Percentiles rank a stretch among this genome's conserved stretches.
Conservation (phyloP, 2,329 filamentous ascomycete genomes). For the Claviceps purpurea region DNA sequence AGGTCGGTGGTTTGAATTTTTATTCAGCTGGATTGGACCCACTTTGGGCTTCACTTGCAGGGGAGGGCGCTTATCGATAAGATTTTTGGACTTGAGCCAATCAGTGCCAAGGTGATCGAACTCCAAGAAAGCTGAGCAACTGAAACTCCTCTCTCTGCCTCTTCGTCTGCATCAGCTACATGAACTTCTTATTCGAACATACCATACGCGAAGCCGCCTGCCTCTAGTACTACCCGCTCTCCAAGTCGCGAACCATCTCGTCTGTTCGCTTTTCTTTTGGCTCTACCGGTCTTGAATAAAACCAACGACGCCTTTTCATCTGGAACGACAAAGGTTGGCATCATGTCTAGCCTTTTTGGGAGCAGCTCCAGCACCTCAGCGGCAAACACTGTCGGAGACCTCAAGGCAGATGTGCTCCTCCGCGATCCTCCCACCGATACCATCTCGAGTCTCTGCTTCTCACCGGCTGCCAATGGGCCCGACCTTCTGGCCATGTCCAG, state of each 20-base stretch:
- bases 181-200: not conserved
- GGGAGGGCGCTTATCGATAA: not conserved
- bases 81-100: slow-evolving; percentile 1
- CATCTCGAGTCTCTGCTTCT: slow-evolving; percentile 79
- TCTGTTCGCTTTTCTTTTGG: not conserved
- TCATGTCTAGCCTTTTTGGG: slow-evolving; percentile 54
- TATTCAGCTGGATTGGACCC: slow-evolving; percentile 12
- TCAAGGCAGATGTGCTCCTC: slow-evolving; percentile 76
- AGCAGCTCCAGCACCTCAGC: slow-evolving; percentile 37
- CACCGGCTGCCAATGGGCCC: slow-evolving; percentile 38
- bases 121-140: not conserved
- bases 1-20: slow-evolving; percentile 11
- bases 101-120: not conserved
- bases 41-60: slow-evolving; percentile 3
- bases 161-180: not conserved
- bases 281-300: not conserved
- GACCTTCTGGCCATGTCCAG: slow-evolving; percentile 83
- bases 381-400: slow-evolving; percentile 71
- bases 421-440: slow-evolving; percentile 72
- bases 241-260: not conserved
- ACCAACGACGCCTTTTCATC: not conserved
- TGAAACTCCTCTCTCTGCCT: not conserved
- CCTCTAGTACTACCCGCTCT: not conserved
- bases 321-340: slow-evolving; percentile 7
- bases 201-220: not conserved